Evolutionary conservation across 2,329 filamentous ascomycete species (phyloP), one percentile per base, ranked within the genome.

Genomic region (Leptodontidium sp.): DNA sequence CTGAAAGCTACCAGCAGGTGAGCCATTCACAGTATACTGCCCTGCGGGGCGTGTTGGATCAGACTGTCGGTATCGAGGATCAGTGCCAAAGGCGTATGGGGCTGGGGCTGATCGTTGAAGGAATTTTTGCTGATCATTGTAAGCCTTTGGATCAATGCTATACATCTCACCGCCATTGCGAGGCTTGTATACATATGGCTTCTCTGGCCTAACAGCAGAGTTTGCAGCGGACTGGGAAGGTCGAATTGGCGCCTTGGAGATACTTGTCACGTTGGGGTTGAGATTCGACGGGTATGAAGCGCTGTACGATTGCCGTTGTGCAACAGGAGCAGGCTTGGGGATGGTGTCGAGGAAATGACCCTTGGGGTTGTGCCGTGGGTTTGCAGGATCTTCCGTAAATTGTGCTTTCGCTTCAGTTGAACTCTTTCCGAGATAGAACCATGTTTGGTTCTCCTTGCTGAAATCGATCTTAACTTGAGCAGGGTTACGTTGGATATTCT

Each of bases 401-500:
- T 97, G 93, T 32, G 94, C 91, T 79, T 91, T 94, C 65, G 93
- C 92, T 77, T 98, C 95, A 7, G 95, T 98, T 26, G 95, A 98
- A 24, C 87, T 88, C 78, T 89, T 89, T 40, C 93, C 93, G 69
- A 99, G 85, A 79, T 98, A 98, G 81, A 93, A 88, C 93, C 94
- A 98, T 21, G 97, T 80, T 77, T 93, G 90, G 70, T 95, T 87
- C 17, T 90, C 85, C 78, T 91, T 92, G 70, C 81, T 81, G 9
- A 97, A 80, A 76, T 97, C 89, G 68, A 97, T 83, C 80, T 90
- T 92, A 77, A 84, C 85, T 78, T 92, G 89, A 65, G 82, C 84
- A 71, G 83, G 83, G 74, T 91, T 91, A 70, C 77, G 77, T 63
- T 85, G 82, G 52, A 87, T 84, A 74, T 87, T 85, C 61, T 86